Evolutionary conservation across 192 early-diverging fungal species (phyloP).

Genomic region (Lobosporangium transversale): DNA sequence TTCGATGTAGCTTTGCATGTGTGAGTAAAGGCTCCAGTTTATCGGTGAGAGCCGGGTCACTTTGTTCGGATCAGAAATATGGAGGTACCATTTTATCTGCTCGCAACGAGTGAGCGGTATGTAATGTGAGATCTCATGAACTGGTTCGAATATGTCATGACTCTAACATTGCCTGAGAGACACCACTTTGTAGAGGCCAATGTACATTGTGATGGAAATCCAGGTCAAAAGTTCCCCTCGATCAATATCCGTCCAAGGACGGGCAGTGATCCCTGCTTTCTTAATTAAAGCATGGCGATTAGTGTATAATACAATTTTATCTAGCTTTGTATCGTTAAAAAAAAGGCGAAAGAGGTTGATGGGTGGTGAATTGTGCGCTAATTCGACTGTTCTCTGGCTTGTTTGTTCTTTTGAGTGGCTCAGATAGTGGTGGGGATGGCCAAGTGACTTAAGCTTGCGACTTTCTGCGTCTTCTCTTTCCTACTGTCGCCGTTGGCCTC

Average conservation of each 20-base stretch:
- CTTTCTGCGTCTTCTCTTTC: slow-evolving; percentile 1
- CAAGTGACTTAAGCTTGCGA: not conserved
- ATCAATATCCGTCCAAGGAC: slow-evolving; percentile 3
- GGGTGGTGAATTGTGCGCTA: slow-evolving; percentile 2
- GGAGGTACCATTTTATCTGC: slow-evolving; percentile 20
- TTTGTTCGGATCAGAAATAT: not conserved
- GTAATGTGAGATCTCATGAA: slow-evolving; percentile 12
- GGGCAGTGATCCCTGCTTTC: slow-evolving; percentile 5
- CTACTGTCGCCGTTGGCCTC: not conserved
- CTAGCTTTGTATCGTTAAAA: slow-evolving; percentile 17
- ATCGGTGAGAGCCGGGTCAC: not conserved
- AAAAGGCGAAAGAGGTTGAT: slow-evolving; percentile 23
- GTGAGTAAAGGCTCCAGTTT: slow-evolving; percentile 31
- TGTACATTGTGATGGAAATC: slow-evolving; percentile 18
- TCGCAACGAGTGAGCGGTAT: slow-evolving; percentile 14
- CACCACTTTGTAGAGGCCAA: slow-evolving; percentile 5
- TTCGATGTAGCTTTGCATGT: slow-evolving; percentile 15
- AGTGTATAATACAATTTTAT: slow-evolving; percentile 14
- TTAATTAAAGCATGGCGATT: slow-evolving; percentile 15
- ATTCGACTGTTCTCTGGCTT: slow-evolving; percentile 2
- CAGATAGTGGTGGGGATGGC: not conserved
- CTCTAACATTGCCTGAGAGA: not conserved
- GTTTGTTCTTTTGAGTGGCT: not conserved
- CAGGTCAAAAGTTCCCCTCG: slow-evolving; percentile 13
- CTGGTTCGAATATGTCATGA: not conserved